Percentiles rank a stretch among this genome's conserved stretches.
Evolutionary conservation across 2,329 filamentous ascomycete genomes (phyloP).

Genomic region (Atkinsonella texensis): DNA sequence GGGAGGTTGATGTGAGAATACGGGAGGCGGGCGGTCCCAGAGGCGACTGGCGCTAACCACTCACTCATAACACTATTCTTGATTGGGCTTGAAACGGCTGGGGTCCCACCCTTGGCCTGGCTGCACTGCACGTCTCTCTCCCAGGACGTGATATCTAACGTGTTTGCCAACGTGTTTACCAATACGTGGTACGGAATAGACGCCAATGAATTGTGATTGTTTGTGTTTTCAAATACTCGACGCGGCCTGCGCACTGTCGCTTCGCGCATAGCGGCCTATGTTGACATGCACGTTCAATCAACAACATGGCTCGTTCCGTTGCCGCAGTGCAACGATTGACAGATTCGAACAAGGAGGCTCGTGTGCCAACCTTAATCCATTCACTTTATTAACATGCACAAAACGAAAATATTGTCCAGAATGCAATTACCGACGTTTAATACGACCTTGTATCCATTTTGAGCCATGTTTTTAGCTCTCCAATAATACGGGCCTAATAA

Average conservation of each 20-base stretch:
- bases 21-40: slow-evolving; percentile 5
- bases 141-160: not conserved
- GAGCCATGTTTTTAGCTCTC: no score
- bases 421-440: no score
- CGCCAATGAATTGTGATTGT: slow-evolving; percentile 1
- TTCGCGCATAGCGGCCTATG: not conserved
- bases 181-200: not conserved
- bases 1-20: slow-evolving; percentile 3
- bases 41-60: slow-evolving; percentile 3
- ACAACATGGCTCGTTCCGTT: not conserved
- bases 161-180: not conserved
- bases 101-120: slow-evolving; percentile 6
- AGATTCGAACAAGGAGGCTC: no score
- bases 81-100: slow-evolving; percentile 8
- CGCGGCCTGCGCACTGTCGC: not conserved
- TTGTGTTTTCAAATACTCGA: not conserved
- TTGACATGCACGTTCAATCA: not conserved
- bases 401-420: no score
- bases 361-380: no score
- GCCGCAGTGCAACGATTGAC: not conserved
- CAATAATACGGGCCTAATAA: no score
- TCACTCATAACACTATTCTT: slow-evolving; percentile 5
- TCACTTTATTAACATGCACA: no score
- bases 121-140: not conserved
- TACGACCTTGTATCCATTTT: no score